Evolutionary conservation across 495 filamentous ascomycete species (phyloP).

Genomic region (Penicillium coprophilum): DNA sequence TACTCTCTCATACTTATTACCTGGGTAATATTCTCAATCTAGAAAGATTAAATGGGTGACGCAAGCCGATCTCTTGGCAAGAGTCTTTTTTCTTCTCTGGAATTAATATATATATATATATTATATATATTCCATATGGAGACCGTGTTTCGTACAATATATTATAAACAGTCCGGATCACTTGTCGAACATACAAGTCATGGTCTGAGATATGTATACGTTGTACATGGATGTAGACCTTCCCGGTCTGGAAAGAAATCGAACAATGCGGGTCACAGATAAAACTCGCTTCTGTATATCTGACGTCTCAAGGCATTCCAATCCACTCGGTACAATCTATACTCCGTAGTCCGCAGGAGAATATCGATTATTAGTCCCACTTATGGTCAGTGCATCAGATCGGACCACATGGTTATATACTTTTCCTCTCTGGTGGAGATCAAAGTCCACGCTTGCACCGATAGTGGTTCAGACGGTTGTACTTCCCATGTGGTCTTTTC

Average conservation of each 20-base stretch:
- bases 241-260: neutral
- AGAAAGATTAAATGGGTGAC: conserved; percentile 16
- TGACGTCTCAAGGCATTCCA: neutral
- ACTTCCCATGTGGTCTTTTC: neutral
- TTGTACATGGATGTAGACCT: neutral
- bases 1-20: too few relatives aligned
- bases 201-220: too few relatives aligned
- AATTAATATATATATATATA: too few relatives aligned
- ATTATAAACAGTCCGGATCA: too few relatives aligned
- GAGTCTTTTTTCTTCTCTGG: neutral
- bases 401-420: conserved; percentile 12
- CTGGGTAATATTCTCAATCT: too few relatives aligned
- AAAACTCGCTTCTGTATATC: too few relatives aligned
- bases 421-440: conserved; percentile 22
- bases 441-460: neutral
- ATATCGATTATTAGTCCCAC: conserved; percentile 11
- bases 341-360: neutral
- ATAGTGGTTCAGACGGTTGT: neutral
- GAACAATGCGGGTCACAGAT: neutral
- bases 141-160: too few relatives aligned
- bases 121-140: too few relatives aligned
- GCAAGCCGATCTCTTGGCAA: conserved; percentile 29
- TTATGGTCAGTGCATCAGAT: conserved; percentile 19
- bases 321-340: neutral
- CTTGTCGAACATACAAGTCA: too few relatives aligned